A percentile compares a stretch with the other conserved stretches of the same genome.
Conservation (phyloP, 2,329 filamentous ascomycete genomes). For the Penicillium expansum region DNA sequence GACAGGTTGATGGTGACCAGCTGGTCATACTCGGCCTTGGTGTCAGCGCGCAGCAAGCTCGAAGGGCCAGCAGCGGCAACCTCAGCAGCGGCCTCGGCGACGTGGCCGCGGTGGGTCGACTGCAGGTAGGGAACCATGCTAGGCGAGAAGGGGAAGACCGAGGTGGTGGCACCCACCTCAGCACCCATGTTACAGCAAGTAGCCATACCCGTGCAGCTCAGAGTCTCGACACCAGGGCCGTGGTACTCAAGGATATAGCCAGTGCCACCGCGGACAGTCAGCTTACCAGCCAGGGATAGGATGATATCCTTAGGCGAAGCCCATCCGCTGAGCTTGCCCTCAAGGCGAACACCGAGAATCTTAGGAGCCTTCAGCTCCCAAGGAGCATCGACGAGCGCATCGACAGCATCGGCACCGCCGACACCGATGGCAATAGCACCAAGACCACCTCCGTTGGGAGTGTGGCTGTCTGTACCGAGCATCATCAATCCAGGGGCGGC, state of each 20-base stretch:
- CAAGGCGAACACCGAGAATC: conserved; percentile 47
- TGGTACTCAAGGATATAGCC: conserved; percentile 94
- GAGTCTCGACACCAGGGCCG: conserved; percentile 80
- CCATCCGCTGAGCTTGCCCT: conserved; percentile 81
- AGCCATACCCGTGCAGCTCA: conserved; percentile 91
- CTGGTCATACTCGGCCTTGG: conserved; percentile 82
- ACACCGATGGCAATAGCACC: conserved; percentile 98
- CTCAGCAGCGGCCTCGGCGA: conserved; percentile 64
- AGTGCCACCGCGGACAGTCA: conserved; percentile 91
- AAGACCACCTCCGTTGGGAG: conserved; percentile 89
- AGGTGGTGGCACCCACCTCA: conserved; percentile 94
- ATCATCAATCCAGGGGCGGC: conserved; percentile 97
- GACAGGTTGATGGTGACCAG: conserved; percentile 88
- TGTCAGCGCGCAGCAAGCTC: conserved; percentile 66
- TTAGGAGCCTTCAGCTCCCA: conserved; percentile 98
- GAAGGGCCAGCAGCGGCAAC: conserved; percentile 47
- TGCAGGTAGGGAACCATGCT: conserved; percentile 82
- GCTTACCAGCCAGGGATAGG: conserved; percentile 77
- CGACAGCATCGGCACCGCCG: conserved; percentile 93
- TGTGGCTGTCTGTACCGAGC: conserved; percentile 96
- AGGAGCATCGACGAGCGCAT: conserved; percentile 90
- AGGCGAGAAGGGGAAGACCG: conserved; percentile 86
- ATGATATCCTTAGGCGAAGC: conserved; percentile 95
- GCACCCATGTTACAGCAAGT: conserved; percentile 85
- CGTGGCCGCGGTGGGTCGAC: conserved; percentile 72